Evolutionary conservation across 2,329 filamentous ascomycete species (phyloP), one percentile per base, ranked within the genome.

Genomic region (Metarhizium album): DNA sequence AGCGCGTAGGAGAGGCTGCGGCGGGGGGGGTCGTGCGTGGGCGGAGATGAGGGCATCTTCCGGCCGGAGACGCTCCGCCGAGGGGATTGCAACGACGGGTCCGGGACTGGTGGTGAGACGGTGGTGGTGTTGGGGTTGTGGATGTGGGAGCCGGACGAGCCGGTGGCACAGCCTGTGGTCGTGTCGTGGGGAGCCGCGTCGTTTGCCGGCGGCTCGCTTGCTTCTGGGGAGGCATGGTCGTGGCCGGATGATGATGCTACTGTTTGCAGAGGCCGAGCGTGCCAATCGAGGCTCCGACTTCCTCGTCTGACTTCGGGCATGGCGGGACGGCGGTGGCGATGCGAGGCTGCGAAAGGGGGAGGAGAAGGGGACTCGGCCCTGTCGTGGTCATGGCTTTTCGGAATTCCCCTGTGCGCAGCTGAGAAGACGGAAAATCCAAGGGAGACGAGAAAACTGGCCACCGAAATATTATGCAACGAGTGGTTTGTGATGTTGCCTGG

Each of bases 1-100:
- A 62, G 61, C 2, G 61, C 59, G 51, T 69, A 69, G 3, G 66
- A 68, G 3, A 69, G 58, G 50, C 67, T 69, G 45, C 57, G 59
- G 16, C 67, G 60, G 8, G 60, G 54, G 1, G 50, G 29, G 18
- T 35, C 46, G 35, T 42, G 31, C 5, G 20, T 13, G 47, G 37
- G 7, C 7, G 27, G 6, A 8, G 27, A 29, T 2, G 51, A 43
- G 5, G n/a, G 29, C 20, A 35, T 11, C 4, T 42, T 24, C 4
- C 35, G 6, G 23, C 13, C 16, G n/a, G 42, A 14, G 6, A 42
- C 35, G 20, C 27, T 42, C 14, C 16, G n/a, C 16, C 42, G 38
- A 8, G n/a, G 29, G 6, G 33, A n/a, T 16, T 29, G 31, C 14
- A 1, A 22, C 27, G 27, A 7, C 6, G 27, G 27, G n/a, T n/a